Evolutionary conservation across 768 basidiomycete genomes (phyloP).

Genomic region (Sarcodon sp.): DNA sequence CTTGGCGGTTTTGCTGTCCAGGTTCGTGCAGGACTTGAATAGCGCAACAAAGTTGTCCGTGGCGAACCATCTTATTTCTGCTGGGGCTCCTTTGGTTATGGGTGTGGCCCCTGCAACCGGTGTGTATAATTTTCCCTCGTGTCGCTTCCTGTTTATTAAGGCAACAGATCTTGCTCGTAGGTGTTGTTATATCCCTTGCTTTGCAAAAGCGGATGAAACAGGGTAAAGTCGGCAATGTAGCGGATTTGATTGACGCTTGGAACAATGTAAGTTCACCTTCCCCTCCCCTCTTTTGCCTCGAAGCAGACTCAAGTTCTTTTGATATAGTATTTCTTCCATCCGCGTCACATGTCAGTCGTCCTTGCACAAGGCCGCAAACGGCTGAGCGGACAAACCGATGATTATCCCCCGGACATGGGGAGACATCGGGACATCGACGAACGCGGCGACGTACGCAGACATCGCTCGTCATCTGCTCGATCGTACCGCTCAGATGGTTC

Average conservation of each 20-base stretch:
- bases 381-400: conserved; percentile 1
- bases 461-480: too few relatives aligned
- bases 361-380: conserved; percentile 6
- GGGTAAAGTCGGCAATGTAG: conserved; percentile 25
- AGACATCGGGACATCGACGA: too few relatives aligned
- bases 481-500: too few relatives aligned
- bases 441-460: too few relatives aligned
- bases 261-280: conserved; percentile 26
- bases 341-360: conserved; percentile 8
- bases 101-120: background rate
- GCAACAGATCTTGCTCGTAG: conserved; percentile 5
- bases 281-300: too few relatives aligned
- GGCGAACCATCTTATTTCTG: conserved; percentile 3
- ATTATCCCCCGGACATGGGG: conserved; percentile 5
- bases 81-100: background rate
- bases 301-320: background rate
- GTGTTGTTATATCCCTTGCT: conserved; percentile 8
- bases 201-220: conserved; percentile 16
- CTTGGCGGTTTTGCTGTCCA: background rate
- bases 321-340: conserved; percentile 13
- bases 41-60: conserved; percentile 6
- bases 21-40: conserved; percentile 8
- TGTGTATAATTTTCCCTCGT: conserved; percentile 2
- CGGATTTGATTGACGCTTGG: conserved; percentile 32
- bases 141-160: background rate